phyloP scores from a whole-genome alignment of 116 monocot genomes.

The Zostera marina region DNA sequence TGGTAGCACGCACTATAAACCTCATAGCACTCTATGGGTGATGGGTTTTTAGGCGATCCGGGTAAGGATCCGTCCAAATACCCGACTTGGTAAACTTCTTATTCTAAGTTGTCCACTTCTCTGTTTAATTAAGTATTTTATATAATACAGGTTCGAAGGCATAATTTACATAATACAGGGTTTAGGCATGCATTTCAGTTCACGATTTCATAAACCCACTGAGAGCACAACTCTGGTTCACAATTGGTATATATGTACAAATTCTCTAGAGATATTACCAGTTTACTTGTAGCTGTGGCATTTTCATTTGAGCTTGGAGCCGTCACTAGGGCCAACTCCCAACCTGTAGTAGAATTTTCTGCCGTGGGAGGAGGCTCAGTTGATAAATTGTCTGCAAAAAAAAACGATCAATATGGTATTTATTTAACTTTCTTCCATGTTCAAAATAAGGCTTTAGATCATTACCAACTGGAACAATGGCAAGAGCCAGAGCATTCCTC shows the following conservation, averaged over 20 bases:
- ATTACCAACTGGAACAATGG: constrained; percentile 90
- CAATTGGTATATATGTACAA: neutral
- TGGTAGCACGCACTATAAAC: too few relatives aligned
- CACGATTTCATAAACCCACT: neutral
- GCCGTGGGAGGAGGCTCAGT: constrained; percentile 20
- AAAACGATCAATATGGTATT: constrained; percentile 2
- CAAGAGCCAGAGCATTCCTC: constrained; percentile 86
- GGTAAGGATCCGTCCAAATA: too few relatives aligned
- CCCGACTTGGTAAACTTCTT: too few relatives aligned
- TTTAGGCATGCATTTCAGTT: neutral
- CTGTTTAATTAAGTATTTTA: too few relatives aligned
- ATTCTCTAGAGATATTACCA: constrained; percentile 27
- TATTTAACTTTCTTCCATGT: neutral
- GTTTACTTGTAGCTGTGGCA: constrained; percentile 58
- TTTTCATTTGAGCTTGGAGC: constrained; percentile 76
- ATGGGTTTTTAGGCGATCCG: too few relatives aligned
- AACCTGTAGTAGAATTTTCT: constrained; percentile 50
- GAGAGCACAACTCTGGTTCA: constrained; percentile 2
- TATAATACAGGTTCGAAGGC: too few relatives aligned
- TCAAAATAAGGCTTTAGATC: neutral
- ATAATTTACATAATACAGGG: too few relatives aligned
- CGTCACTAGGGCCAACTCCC: constrained; percentile 92
- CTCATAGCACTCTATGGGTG: too few relatives aligned
- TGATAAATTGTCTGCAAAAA: constrained; percentile 39
- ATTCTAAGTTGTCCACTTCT: too few relatives aligned